Evolutionary conservation across 768 basidiomycete genomes (phyloP).

Genomic region (Lenzites betulinus): DNA sequence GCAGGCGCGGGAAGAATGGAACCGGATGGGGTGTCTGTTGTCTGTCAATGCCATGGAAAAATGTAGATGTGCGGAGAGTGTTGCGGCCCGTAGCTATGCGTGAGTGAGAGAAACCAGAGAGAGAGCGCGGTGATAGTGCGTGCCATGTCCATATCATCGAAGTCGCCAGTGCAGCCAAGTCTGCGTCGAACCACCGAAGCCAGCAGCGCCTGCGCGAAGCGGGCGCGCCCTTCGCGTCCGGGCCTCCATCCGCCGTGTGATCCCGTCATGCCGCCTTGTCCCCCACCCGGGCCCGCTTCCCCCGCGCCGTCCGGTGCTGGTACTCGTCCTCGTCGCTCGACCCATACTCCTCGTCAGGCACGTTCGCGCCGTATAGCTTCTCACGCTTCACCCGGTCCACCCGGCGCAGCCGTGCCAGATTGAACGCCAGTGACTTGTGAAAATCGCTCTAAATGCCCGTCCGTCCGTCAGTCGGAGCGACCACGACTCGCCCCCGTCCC

Average conservation of each 20-base stretch:
- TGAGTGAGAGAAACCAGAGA: background rate
- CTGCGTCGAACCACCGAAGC: background rate
- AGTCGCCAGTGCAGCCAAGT: background rate
- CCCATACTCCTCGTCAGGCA: conserved; percentile 42
- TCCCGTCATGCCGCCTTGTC: background rate
- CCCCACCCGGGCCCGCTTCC: conserved; percentile 28
- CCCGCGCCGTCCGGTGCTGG: conserved; percentile 36
- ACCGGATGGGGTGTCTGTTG: no score
- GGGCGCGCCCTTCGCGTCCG: background rate
- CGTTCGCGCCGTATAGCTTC: conserved; percentile 43
- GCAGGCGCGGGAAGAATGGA: background rate
- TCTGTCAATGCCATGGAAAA: background rate
- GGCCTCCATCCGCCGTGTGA: background rate
- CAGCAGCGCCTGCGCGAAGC: no score
- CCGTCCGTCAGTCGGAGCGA: background rate
- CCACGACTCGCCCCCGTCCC: background rate
- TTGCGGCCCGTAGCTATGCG: background rate
- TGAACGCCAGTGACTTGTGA: conserved; percentile 57
- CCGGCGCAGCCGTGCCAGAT: conserved; percentile 63
- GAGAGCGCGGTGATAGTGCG: background rate
- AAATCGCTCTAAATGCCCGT: conserved; percentile 58
- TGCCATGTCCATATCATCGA: background rate
- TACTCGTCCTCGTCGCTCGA: conserved; percentile 60
- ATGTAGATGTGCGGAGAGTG: background rate
- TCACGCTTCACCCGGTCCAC: conserved; percentile 54